These are phyloP conservation scores for Platanthera zijinensis DNA, from an alignment of 106 monocot species.

Conservation along the genomic window DNA sequence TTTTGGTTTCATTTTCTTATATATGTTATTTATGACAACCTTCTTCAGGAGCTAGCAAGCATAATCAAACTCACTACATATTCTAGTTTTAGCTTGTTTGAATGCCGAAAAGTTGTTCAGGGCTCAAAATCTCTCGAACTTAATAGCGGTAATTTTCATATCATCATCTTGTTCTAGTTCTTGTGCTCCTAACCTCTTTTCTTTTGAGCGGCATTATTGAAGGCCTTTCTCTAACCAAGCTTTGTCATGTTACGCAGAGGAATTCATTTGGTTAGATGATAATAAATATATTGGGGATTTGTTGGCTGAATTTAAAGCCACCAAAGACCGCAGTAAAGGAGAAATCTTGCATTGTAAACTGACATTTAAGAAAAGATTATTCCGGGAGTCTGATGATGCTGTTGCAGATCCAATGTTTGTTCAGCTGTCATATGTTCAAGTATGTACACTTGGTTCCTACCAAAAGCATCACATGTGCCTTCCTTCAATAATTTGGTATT, in stretches of 20 bases:
- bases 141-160: conserved; percentile 56
- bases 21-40: neutral
- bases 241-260: conserved; percentile 49
- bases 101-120: conserved; percentile 87
- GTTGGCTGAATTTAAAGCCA: conserved; percentile 85
- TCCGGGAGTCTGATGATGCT: conserved; percentile 96
- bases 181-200: neutral
- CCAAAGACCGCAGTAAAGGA: conserved; percentile 94
- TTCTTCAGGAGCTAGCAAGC: conserved; percentile 82
- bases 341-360: conserved; percentile 95
- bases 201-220: neutral
- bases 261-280: conserved; percentile 91
- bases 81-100: conserved; percentile 97
- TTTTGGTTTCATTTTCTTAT: neutral
- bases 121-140: conserved; percentile 76
- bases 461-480: neutral
- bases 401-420: conserved; percentile 93
- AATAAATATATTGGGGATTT: conserved; percentile 98
- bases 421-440: conserved; percentile 96
- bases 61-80: conserved; percentile 91
- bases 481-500: neutral
- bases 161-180: neutral
- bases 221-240: neutral
- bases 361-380: conserved; percentile 85
- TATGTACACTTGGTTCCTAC: conserved; percentile 14